These are phyloP conservation scores for Phytophthora constricta DNA, from an alignment of 352 stramenopile species.

Conservation along the genomic window DNA sequence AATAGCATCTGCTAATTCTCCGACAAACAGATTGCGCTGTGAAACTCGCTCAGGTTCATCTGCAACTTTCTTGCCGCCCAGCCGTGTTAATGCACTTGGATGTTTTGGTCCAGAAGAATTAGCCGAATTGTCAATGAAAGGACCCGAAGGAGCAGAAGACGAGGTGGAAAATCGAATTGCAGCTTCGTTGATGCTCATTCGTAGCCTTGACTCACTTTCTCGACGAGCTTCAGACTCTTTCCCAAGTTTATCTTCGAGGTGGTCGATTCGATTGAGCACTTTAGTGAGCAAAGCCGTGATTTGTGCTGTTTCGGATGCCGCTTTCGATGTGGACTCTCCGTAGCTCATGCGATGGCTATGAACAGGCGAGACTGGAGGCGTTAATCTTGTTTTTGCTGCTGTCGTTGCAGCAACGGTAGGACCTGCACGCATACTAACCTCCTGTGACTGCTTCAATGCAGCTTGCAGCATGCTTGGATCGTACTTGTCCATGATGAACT, in stretches of 20 bases:
- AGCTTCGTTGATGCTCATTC: constrained; percentile 30
- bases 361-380: background rate
- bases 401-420: constrained; percentile 18
- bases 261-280: constrained; percentile 60
- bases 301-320: constrained; percentile 26
- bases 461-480: constrained; percentile 75
- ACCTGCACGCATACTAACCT: constrained; percentile 58
- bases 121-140: background rate
- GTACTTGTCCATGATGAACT: constrained; percentile 90
- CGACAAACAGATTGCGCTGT: constrained; percentile 54
- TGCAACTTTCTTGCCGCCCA: constrained; percentile 22
- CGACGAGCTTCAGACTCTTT: constrained; percentile 53
- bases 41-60: constrained; percentile 73
- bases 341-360: constrained; percentile 21
- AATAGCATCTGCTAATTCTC: constrained; percentile 9
- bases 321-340: constrained; percentile 19
- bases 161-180: constrained; percentile 9
- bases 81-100: constrained; percentile 8
- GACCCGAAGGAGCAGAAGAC: no score
- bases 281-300: constrained; percentile 44
- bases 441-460: constrained; percentile 77
- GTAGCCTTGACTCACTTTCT: constrained; percentile 55
- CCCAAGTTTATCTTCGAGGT: constrained; percentile 56
- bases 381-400: constrained; percentile 15
- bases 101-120: constrained; percentile 7